These are phyloP conservation scores for Russula ochroleuca DNA, from an alignment of 768 basidiomycete genomes.

Conservation along the genomic window DNA sequence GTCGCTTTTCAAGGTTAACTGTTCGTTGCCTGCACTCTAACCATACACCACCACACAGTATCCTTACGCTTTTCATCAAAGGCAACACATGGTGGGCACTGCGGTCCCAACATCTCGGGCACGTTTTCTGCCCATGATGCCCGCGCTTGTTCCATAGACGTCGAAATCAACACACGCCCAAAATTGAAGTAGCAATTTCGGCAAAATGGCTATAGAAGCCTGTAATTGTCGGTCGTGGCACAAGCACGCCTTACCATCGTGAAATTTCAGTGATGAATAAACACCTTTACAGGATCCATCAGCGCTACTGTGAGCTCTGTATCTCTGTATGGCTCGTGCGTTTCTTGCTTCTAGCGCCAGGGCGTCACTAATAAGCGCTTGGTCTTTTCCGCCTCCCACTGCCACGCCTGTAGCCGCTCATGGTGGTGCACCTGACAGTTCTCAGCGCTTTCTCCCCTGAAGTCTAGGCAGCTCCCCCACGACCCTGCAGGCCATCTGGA, in stretches of 20 bases:
- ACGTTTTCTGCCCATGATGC: neutral
- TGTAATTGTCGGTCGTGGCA: neutral
- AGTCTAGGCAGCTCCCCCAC: neutral
- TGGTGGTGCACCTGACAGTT: neutral
- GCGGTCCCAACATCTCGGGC: neutral
- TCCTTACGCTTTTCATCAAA: neutral
- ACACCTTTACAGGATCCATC: neutral
- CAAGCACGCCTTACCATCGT: neutral
- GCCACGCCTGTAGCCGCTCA: neutral
- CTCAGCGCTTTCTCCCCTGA: neutral
- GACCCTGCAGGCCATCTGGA: constrained; percentile 11
- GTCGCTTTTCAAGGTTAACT: neutral
- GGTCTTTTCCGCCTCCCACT: neutral
- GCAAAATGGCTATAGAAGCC: constrained; percentile 4
- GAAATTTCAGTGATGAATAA: constrained; percentile 1
- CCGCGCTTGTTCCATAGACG: neutral
- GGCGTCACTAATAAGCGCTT: neutral
- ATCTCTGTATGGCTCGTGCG: neutral
- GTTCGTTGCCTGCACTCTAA: neutral
- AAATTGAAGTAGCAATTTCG: constrained; percentile 2
- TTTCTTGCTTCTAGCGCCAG: constrained; percentile 13
- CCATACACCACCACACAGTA: neutral
- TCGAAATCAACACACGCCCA: constrained; percentile 7
- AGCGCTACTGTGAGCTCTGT: neutral
- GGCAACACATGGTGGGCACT: neutral